These are phyloP conservation scores for Fusarium sp. DNA, from an alignment of 2,329 filamentous ascomycete species.

Conservation along the genomic window DNA sequence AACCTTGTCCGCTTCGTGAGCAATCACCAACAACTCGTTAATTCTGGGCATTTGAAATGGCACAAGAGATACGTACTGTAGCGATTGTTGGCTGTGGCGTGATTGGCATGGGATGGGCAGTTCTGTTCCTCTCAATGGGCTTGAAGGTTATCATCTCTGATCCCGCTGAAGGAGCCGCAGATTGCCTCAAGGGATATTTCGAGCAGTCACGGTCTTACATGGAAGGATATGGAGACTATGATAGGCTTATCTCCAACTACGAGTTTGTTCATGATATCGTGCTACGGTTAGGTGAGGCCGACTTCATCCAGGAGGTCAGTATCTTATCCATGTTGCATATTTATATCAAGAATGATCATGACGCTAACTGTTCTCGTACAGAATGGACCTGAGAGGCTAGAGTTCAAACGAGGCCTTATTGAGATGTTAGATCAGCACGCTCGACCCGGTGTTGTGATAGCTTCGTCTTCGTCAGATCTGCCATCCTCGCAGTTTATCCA, in stretches of 20 bases:
- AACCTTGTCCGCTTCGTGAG: rapidly evolving
- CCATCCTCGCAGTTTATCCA: not conserved
- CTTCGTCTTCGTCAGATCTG: not conserved
- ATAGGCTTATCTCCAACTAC: not conserved
- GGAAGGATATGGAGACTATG: not conserved
- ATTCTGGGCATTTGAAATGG: not conserved
- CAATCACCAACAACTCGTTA: rapidly evolving
- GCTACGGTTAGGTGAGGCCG: not conserved
- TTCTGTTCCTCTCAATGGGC: not conserved
- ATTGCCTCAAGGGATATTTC: not conserved
- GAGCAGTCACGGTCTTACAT: not conserved
- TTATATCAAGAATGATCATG: not conserved
- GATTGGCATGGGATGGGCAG: not conserved
- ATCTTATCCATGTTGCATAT: not conserved
- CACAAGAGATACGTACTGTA: not conserved
- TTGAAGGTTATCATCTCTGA: not conserved
- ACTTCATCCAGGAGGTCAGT: not conserved
- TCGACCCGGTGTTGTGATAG: not conserved
- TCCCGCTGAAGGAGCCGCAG: not conserved
- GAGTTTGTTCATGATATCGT: not conserved
- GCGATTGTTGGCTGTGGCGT: not conserved
- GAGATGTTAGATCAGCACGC: not conserved
- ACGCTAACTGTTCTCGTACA: not conserved
- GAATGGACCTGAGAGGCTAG: not conserved
- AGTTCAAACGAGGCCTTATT: not conserved